phyloP scores from a whole-genome alignment of 2,329 filamentous ascomycete species.

The Xylariaceae sp. region DNA sequence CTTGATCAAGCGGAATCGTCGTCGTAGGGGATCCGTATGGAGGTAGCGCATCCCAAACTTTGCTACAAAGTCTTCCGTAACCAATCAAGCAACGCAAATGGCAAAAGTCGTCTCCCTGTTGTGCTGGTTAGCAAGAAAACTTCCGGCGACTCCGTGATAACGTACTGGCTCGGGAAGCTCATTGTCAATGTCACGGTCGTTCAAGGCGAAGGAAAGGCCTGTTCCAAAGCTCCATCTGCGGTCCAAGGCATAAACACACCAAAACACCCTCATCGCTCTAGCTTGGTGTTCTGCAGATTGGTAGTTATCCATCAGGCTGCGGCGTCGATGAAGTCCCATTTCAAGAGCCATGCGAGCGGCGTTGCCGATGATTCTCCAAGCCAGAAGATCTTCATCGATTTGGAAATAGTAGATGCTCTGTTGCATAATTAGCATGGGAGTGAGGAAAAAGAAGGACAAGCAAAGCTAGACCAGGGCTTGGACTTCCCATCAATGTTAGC shows the following conservation, averaged over 20 bases:
- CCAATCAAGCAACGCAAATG: conserved; percentile 8
- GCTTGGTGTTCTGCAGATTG: not conserved
- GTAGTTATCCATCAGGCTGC: conserved; percentile 8
- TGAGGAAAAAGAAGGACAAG: not conserved
- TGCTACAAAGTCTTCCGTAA: conserved; percentile 8
- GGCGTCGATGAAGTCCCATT: conserved; percentile 10
- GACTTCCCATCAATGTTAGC: conserved; percentile 2
- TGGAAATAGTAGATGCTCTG: conserved; percentile 2
- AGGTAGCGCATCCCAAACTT: conserved; percentile 7
- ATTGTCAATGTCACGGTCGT: conserved; percentile 6
- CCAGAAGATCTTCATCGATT: conserved; percentile 4
- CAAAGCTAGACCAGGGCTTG: not conserved
- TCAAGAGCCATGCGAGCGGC: conserved; percentile 8
- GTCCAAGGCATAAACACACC: conserved; percentile 10
- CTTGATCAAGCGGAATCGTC: conserved; percentile 7
- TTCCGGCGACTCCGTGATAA: not conserved
- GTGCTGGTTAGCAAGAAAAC: not conserved
- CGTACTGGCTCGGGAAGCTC: conserved; percentile 8
- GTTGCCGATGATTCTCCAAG: conserved; percentile 7
- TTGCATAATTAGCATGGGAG: not conserved
- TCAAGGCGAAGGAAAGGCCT: conserved; percentile 7
- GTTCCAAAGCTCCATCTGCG: conserved; percentile 10
- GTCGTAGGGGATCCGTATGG: conserved; percentile 6
- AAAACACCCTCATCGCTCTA: conserved; percentile 5
- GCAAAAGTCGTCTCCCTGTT: conserved; percentile 2